phyloP scores from a whole-genome alignment of 352 stramenopile genomes.

The Blastocystis sp. region DNA sequence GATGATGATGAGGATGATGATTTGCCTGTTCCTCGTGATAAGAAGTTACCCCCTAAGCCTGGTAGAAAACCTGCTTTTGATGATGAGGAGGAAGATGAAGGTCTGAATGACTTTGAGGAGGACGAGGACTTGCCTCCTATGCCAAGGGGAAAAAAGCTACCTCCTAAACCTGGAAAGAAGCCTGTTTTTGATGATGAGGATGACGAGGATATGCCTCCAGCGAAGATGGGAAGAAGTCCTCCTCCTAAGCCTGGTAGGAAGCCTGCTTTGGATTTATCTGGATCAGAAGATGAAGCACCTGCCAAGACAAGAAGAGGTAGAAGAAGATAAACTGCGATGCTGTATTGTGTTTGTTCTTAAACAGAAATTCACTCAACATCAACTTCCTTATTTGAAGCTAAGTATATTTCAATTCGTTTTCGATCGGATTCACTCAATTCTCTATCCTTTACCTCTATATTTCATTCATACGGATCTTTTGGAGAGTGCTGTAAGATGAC shows the following conservation, averaged over 20 bases:
- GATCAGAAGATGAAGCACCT: not conserved
- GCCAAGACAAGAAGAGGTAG: constrained; percentile 23
- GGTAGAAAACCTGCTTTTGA: not conserved
- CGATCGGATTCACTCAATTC: constrained; percentile 10
- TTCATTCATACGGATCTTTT: not conserved
- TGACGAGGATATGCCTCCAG: not conserved
- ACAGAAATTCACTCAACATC: not conserved
- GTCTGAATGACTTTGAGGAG: constrained; percentile 33
- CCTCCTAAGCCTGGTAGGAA: constrained; percentile 29
- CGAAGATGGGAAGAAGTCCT: constrained; percentile 18
- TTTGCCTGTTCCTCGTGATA: not conserved
- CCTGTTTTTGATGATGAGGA: not conserved
- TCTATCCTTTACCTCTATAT: not conserved
- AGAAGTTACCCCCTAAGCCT: not conserved
- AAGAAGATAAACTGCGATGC: constrained; percentile 29
- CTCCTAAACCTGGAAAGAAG: constrained; percentile 22
- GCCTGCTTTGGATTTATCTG: not conserved
- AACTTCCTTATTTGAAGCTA: not conserved
- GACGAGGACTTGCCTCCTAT: constrained; percentile 42
- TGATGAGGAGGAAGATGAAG: not conserved
- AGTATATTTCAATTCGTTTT: constrained; percentile 14
- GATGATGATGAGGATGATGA: not conserved
- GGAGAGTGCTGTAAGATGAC: constrained; percentile 15
- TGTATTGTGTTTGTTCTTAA: constrained; percentile 2
- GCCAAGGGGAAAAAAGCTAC: constrained; percentile 8